Base-by-base conservation (phyloP, 2,329 filamentous ascomycete genomes). In the Trichoderma citrinoviride region DNA sequence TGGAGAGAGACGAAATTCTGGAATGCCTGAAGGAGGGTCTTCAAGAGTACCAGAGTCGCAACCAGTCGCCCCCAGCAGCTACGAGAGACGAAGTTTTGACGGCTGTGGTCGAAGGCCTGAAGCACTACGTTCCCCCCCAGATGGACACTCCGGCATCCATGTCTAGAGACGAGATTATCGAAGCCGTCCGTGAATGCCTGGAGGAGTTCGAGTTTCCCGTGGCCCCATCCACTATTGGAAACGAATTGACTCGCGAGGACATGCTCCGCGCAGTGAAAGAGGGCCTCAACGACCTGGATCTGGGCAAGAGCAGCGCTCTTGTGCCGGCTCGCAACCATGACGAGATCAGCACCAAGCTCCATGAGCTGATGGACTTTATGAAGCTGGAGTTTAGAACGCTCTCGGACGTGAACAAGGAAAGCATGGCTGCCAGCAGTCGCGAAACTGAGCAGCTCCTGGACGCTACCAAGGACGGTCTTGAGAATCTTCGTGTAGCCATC, bases 361-460 rank as follows among this genome's bases (percentile, higher is more conserved):
- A 87, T 29, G 90, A 93, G 53, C 87, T 93, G 29, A 82, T 87
- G 77, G 81, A 85, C 3, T 80, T 79, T 65, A 81, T 90, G 77
- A 82, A 80, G 43, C 77, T 80, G 1, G 87, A 89, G 71, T 87
- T 90, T 74, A 82, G 80, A 68, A 79, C 82, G 3, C 79, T 87
- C 2, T 87, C 86, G 0, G 83, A 87, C 29, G 86, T 88, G 70
- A 83, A 85, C 12, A 93, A 93, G 74, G 86, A 94, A 71, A 94
- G 92, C 70, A 89, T 92, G 21, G 87, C 90, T 3, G 89, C 90
- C 67, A 91, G 88, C 70, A 91, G 90, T 46, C 85, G 88, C 65
- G 92, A 95, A 73, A 94, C 92, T 0, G 93, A 97, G 75, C 92
- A 97, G 74, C 88, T 96, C 14, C 81, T 97, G 5, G 91, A 95